phyloP scores from a whole-genome alignment of 495 filamentous ascomycete species.

The Bombardia bombarda region DNA sequence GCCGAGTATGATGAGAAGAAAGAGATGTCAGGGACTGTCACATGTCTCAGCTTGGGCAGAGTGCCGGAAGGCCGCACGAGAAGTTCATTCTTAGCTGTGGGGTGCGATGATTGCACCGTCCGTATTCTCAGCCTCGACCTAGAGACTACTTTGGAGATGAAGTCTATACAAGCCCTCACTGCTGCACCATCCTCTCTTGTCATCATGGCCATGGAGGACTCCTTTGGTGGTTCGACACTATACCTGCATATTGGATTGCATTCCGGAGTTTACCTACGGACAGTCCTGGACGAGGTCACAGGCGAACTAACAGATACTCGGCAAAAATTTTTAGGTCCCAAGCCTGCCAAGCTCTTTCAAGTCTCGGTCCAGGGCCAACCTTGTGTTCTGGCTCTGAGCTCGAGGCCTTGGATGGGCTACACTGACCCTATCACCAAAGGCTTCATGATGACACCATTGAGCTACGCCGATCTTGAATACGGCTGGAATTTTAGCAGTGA shows the following conservation, averaged over 20 bases:
- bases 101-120: slow-evolving; percentile 93
- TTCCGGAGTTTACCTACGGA: slow-evolving; percentile 90
- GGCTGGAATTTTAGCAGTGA: slow-evolving; percentile 95
- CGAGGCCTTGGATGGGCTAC: slow-evolving; percentile 89
- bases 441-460: slow-evolving; percentile 87
- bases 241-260: slow-evolving; percentile 94
- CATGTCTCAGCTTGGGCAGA: slow-evolving; percentile 84
- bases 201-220: slow-evolving; percentile 95
- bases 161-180: slow-evolving; percentile 86
- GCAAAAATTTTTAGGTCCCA: slow-evolving; percentile 87
- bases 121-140: slow-evolving; percentile 85
- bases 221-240: slow-evolving; percentile 65
- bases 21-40: slow-evolving; percentile 94
- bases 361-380: slow-evolving; percentile 77
- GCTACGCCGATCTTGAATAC: slow-evolving; percentile 82
- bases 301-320: slow-evolving; percentile 91
- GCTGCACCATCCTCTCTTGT: slow-evolving; percentile 80
- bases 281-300: slow-evolving; percentile 86
- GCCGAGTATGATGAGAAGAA: slow-evolving; percentile 94
- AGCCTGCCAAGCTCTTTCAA: slow-evolving; percentile 77
- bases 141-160: slow-evolving; percentile 81
- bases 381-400: slow-evolving; percentile 84
- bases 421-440: slow-evolving; percentile 70
- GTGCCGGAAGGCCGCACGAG: slow-evolving; percentile 82
- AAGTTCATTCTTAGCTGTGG: slow-evolving; percentile 87